These are phyloP conservation scores for Blastocystis sp. DNA, from an alignment of 352 stramenopile genomes.

Conservation along the genomic window DNA sequence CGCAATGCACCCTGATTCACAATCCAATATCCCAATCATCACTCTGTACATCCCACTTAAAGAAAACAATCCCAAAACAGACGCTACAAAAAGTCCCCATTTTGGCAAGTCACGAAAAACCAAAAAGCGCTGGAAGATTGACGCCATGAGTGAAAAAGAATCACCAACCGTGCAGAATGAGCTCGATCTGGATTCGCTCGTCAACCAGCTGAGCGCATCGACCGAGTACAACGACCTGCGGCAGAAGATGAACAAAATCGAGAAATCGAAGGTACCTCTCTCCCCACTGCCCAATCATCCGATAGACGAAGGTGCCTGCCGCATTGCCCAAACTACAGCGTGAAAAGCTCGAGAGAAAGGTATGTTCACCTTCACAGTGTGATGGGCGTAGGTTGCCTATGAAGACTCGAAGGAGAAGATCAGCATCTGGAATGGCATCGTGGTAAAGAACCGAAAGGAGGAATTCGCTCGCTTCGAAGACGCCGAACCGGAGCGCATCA, in stretches of 20 bases:
- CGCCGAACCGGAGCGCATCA: background rate
- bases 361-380: background rate
- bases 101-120: too few relatives aligned
- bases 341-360: constrained; percentile 56
- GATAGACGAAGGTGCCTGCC: constrained; percentile 45
- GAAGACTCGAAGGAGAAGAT: constrained; percentile 30
- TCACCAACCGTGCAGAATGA: background rate
- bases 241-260: constrained; percentile 35
- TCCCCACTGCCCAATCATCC: background rate
- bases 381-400: constrained; percentile 37
- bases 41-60: too few relatives aligned
- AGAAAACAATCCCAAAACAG: too few relatives aligned
- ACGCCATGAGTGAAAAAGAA: too few relatives aligned
- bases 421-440: constrained; percentile 62
- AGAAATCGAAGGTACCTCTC: constrained; percentile 34
- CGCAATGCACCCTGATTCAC: too few relatives aligned
- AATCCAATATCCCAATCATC: too few relatives aligned
- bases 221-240: constrained; percentile 11
- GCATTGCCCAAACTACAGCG: constrained; percentile 23
- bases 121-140: too few relatives aligned
- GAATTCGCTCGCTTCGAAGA: constrained; percentile 31
- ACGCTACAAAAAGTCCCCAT: too few relatives aligned
- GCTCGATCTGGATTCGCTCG: background rate
- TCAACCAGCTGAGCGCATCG: constrained; percentile 11
- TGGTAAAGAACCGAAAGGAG: constrained; percentile 45